phyloP scores from a whole-genome alignment of 345 rosid genomes.

The Gossypium australe region DNA sequence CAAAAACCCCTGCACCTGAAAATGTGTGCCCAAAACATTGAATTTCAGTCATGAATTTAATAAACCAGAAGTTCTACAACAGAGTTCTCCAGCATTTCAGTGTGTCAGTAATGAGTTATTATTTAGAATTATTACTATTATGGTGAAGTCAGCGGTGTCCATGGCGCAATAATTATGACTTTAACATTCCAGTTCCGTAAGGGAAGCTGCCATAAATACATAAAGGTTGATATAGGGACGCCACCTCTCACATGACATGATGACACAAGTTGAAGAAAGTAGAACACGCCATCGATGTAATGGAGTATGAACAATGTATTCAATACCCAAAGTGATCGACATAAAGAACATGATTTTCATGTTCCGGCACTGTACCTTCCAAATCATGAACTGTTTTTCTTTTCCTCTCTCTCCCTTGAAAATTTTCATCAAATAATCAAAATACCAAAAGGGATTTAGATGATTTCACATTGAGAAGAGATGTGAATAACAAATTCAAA shows the following conservation, averaged over 20 bases:
- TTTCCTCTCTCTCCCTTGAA: too few relatives aligned
- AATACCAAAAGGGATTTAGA: background rate
- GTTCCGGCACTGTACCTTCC: background rate
- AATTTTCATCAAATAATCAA: background rate
- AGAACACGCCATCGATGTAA: background rate
- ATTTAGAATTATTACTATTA: background rate
- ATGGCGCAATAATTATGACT: background rate
- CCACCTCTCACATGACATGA: too few relatives aligned
- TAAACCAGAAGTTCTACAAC: background rate
- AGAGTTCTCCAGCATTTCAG: background rate
- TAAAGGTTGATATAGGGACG: background rate
- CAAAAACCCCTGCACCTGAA: slow-evolving; percentile 91
- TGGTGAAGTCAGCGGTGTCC: background rate
- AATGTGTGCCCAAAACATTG: background rate
- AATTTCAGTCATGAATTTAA: background rate
- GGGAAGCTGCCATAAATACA: background rate
- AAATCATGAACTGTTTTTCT: background rate
- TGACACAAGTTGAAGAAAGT: too few relatives aligned
- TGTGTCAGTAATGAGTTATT: background rate
- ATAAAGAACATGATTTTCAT: background rate
- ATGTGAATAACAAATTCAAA: background rate
- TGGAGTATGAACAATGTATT: background rate
- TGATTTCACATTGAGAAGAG: background rate
- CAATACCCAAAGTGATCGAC: background rate
- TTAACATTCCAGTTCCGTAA: background rate